A percentile compares a stretch with the other conserved stretches of the same genome.
Evolutionary conservation across 1,284 basidiomycete species (phyloP).

Genomic region (Ustilago sp.): DNA sequence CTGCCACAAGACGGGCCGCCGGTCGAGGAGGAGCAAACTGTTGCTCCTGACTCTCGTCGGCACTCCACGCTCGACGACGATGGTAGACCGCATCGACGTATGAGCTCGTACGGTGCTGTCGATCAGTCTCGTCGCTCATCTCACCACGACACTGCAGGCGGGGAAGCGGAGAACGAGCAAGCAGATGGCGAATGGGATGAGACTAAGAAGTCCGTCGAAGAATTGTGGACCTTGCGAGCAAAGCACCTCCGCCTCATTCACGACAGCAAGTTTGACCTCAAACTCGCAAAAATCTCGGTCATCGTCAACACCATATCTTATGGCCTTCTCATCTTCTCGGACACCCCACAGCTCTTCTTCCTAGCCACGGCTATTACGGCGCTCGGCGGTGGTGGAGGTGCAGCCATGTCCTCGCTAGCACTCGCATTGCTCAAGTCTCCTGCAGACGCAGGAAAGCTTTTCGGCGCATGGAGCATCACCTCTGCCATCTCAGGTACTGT

Average conservation of each 20-base stretch:
- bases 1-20: conserved; percentile 49
- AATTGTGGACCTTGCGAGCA: conserved; percentile 64
- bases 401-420: conserved; percentile 66
- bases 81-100: conserved; percentile 25
- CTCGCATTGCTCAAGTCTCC: conserved; percentile 61
- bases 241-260: conserved; percentile 66
- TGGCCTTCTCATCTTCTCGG: conserved; percentile 35
- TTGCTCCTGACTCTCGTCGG: conserved; percentile 28
- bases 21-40: conserved; percentile 32
- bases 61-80: conserved; percentile 50
- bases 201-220: conserved; percentile 50
- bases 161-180: conserved; percentile 3
- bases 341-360: conserved; percentile 40
- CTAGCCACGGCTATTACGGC: conserved; percentile 47
- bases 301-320: conserved; percentile 43
- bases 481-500: conserved; percentile 60
- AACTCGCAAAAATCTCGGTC: conserved; percentile 48
- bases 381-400: conserved; percentile 58
- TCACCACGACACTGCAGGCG: conserved; percentile 8
- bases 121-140: conserved; percentile 5
- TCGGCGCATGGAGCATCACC: conserved; percentile 66
- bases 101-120: conserved; percentile 29
- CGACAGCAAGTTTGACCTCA: conserved; percentile 66
- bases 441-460: conserved; percentile 65
- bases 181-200: conserved; percentile 43